phyloP scores from a whole-genome alignment of 805 yeast species.

The Teunomyces stri region DNA sequence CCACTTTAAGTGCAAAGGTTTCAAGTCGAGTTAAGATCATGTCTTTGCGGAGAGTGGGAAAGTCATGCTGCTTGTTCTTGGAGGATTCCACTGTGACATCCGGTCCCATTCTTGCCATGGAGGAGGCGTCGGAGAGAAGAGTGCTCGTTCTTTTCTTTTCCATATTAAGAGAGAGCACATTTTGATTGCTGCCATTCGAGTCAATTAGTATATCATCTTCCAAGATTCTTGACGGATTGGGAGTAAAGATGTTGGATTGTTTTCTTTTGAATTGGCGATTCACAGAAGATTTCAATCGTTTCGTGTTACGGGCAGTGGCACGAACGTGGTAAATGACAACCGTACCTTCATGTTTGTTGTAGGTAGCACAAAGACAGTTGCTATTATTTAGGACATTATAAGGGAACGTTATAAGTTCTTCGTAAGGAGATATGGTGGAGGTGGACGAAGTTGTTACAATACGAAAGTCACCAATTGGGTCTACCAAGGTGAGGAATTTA shows the following conservation, averaged over 20 bases:
- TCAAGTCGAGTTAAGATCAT: constrained; percentile 65
- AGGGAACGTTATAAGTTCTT: constrained; percentile 58
- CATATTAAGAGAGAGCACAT: constrained; percentile 33
- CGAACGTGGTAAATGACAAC: constrained; percentile 58
- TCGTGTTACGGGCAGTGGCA: constrained; percentile 22
- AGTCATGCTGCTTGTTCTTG: constrained; percentile 25
- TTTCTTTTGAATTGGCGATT: constrained; percentile 20
- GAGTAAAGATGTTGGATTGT: constrained; percentile 34
- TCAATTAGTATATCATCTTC: constrained; percentile 35
- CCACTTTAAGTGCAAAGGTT: constrained; percentile 31
- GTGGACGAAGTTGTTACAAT: constrained; percentile 68
- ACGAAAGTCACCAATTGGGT: constrained; percentile 75
- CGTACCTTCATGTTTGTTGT: constrained; percentile 42
- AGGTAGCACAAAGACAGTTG: constrained; percentile 54
- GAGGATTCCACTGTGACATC: constrained; percentile 29
- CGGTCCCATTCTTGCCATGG: constrained; percentile 46
- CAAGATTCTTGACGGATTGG: constrained; percentile 40
- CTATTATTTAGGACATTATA: constrained; percentile 27
- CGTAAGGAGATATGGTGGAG: constrained; percentile 57
- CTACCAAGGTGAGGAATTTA: constrained; percentile 63
- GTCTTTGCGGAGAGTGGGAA: constrained; percentile 53
- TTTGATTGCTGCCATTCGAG: constrained; percentile 13
- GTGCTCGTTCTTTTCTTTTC: constrained; percentile 46
- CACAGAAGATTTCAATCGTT: constrained; percentile 10
- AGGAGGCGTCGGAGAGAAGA: constrained; percentile 39